phyloP scores from a whole-genome alignment of 192 early-diverging fungal species.

The Backusella morwellensis region DNA sequence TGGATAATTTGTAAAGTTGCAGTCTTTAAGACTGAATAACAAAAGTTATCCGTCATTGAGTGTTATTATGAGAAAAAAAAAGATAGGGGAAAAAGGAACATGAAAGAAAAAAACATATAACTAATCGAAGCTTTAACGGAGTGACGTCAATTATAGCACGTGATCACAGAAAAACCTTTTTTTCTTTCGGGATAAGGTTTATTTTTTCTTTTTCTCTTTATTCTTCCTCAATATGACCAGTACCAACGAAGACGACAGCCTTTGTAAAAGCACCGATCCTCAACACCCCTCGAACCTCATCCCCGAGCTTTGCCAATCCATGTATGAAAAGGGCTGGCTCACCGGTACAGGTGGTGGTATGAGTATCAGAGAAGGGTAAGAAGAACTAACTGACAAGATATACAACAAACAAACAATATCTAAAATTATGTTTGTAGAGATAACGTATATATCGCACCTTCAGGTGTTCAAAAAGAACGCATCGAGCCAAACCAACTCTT shows the following conservation, averaged over 20 bases:
- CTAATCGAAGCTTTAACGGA: not conserved
- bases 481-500: conserved; percentile 85
- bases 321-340: conserved; percentile 93
- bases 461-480: conserved; percentile 93
- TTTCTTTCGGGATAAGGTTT: not conserved
- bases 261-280: conserved; percentile 56
- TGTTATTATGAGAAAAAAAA: conserved; percentile 7
- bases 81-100: not conserved
- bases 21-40: conserved; percentile 46
- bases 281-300: conserved; percentile 84
- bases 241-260: conserved; percentile 34
- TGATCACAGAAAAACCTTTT: not conserved
- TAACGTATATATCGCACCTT: conserved; percentile 85
- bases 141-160: not conserved
- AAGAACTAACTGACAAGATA: not conserved
- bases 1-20: conserved; percentile 51
- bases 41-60: conserved; percentile 42
- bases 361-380: conserved; percentile 72
- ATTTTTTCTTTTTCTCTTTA: not conserved
- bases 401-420: not conserved
- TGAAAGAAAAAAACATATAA: not conserved
- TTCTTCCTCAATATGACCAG: not conserved
- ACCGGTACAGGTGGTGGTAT: conserved; percentile 95
- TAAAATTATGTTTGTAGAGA: conserved; percentile 39
- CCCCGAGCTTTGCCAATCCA: conserved; percentile 85